Percentiles rank a stretch among this genome's conserved stretches.
These are phyloP conservation scores for Lasiodiplodia sp. DNA, from an alignment of 2,329 filamentous ascomycete species.

Conservation along the genomic window DNA sequence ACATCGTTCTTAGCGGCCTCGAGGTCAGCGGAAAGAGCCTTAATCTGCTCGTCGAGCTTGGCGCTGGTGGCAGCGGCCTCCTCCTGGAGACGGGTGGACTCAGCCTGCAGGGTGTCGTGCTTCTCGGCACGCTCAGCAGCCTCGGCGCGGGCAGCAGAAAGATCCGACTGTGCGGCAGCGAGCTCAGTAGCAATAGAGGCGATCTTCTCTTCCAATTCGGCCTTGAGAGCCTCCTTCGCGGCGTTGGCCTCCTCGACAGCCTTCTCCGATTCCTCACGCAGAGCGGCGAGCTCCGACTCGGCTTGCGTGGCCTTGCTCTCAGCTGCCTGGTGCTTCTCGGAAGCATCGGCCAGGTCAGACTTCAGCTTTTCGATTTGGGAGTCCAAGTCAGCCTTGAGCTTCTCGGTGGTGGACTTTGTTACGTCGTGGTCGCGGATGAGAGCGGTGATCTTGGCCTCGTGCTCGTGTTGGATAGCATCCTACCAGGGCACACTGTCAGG, in stretches of 20 bases:
- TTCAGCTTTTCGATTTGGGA: slow-evolving; percentile 30
- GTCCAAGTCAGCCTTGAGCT: slow-evolving; percentile 28
- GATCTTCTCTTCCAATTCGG: slow-evolving; percentile 29
- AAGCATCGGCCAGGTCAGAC: slow-evolving; percentile 20
- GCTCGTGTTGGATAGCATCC: slow-evolving; percentile 30
- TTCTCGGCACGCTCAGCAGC: slow-evolving; percentile 38
- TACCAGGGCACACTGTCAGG: slow-evolving; percentile 4
- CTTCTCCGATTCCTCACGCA: slow-evolving; percentile 20
- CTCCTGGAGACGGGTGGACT: slow-evolving; percentile 20
- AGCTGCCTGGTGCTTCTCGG: slow-evolving; percentile 25
- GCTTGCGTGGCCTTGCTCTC: slow-evolving; percentile 19
- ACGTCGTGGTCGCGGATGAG: slow-evolving; percentile 29
- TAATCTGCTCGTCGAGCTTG: slow-evolving; percentile 40
- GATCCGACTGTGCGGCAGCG: slow-evolving; percentile 24
- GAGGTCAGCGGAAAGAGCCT: slow-evolving; percentile 40
- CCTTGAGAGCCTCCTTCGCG: slow-evolving; percentile 29
- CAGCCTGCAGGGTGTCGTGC: slow-evolving; percentile 30
- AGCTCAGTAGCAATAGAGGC: slow-evolving; percentile 28
- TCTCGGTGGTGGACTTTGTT: slow-evolving; percentile 23
- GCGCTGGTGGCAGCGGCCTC: slow-evolving; percentile 22
- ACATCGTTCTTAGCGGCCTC: slow-evolving; percentile 33
- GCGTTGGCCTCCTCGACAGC: slow-evolving; percentile 25
- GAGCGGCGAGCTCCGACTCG: slow-evolving; percentile 8
- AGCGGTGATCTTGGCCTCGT: slow-evolving; percentile 30
- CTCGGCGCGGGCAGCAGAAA: slow-evolving; percentile 21